Base-by-base conservation (phyloP, 306 rosid species). In the Quercus wislizeni region DNA sequence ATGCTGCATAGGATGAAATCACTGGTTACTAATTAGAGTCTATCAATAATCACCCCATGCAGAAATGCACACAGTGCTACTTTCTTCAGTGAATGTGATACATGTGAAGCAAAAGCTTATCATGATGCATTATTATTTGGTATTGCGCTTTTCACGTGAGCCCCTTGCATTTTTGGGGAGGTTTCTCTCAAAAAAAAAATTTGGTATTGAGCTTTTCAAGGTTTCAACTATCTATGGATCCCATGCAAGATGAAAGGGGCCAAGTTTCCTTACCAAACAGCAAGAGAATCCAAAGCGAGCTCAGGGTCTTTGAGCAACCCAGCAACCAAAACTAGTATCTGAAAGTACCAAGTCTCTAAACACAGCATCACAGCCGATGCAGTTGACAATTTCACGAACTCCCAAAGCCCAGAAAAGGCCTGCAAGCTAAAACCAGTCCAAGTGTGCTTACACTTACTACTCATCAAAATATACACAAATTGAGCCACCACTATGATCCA, bases 361-460 rank as follows among this genome's bases (percentile, higher is more conserved):
- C 97, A 92, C 38, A 92, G 73, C 97, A 92, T 92, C 62, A 92
- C 93, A 1, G 97, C 97, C 9, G 96, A 92, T 0, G 90, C 89
- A 0, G 81, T 67, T 2, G 97, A 92, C 5, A 92, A 18, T 78
- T 85, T 91, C 5, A 87, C 11, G 64, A 92, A 92, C 20, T 13
- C 82, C 77, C 84, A 75, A 2, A 92, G 55, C 18, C 90, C 93
- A 13, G 82, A 56, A 43, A 92, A 89, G 0, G 97, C 93, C 76
- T 76, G 75, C 63, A 64, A 1, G 7, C 86, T 86, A 6, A 91
- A 71, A 19, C 96, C 96, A 1, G 4, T 74, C 97, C 97, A 92
- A 0, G 97, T 89, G 18, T 69, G 18, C 57, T 68, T 77, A 30
- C 93, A 92, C 56, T 4, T 82, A 0, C 38, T 19, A 0, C 92